Conservation (phyloP, 2,329 filamentous ascomycete genomes). For the Talaromyces atroroseus region DNA sequence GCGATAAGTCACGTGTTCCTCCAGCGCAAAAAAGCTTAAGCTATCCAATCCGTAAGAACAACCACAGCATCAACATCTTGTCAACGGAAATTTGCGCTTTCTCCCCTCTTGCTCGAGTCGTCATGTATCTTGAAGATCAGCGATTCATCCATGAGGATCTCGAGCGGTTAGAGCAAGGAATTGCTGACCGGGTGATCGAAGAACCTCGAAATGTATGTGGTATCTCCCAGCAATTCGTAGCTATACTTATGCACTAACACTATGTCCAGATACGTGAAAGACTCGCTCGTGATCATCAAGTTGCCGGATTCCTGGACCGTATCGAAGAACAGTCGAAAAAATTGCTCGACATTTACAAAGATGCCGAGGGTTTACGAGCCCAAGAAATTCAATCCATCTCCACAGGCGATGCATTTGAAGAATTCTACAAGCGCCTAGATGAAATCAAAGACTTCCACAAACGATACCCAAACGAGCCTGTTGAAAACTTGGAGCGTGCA, state of each 20-base stretch:
- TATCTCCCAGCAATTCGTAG: slow-evolving; percentile 1
- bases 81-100: background rate
- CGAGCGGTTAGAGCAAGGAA: slow-evolving; percentile 89
- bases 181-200: slow-evolving; percentile 80
- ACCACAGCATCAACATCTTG: background rate
- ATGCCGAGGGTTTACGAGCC: slow-evolving; percentile 64
- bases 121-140: slow-evolving; percentile 86
- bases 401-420: slow-evolving; percentile 78
- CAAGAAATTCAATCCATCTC: slow-evolving; percentile 80
- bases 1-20: slow-evolving; percentile 22
- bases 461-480: slow-evolving; percentile 86
- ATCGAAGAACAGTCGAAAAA: slow-evolving; percentile 81
- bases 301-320: slow-evolving; percentile 76
- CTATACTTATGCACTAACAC: slow-evolving; percentile 17
- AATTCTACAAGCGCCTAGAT: slow-evolving; percentile 81
- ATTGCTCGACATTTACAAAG: slow-evolving; percentile 77
- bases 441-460: slow-evolving; percentile 83
- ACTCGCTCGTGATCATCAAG: slow-evolving; percentile 85
- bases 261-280: slow-evolving; percentile 72
- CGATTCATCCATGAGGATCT: slow-evolving; percentile 92
- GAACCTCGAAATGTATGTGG: slow-evolving; percentile 78
- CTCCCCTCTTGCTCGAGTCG: slow-evolving; percentile 13
- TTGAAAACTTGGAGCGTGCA: slow-evolving; percentile 88
- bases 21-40: slow-evolving; percentile 21
- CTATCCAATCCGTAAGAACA: background rate